Conservation (phyloP, 2,329 filamentous ascomycete genomes). For the Aspergillus brunneoviolaceus region DNA sequence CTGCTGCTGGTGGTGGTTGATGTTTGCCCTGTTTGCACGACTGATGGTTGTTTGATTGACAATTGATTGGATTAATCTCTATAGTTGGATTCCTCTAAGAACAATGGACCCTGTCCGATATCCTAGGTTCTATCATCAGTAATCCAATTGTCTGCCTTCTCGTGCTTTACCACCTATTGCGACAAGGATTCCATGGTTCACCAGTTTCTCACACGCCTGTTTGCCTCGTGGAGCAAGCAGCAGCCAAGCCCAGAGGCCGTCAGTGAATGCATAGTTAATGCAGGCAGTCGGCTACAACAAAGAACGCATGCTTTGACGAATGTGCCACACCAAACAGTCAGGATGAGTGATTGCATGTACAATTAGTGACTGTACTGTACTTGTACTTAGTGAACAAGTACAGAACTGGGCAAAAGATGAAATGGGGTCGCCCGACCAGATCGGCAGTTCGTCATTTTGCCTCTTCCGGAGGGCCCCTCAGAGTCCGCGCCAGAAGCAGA, state of each 20-base stretch:
- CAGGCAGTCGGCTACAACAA: not conserved
- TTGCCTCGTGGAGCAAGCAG: not conserved
- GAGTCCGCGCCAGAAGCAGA: not conserved
- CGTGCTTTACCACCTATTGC: not conserved
- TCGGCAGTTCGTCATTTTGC: conserved; percentile 7
- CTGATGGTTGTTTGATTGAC: not conserved
- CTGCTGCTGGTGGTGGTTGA: not conserved
- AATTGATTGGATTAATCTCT: not conserved
- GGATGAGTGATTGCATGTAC: not conserved
- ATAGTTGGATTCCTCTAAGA: too few species aligned
- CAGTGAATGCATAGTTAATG: not conserved
- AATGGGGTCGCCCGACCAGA: not conserved
- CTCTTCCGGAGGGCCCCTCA: conserved; percentile 6
- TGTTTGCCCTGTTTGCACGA: conserved; percentile 19
- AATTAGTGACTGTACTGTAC: not conserved
- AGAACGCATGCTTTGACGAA: not conserved
- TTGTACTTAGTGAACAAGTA: too few species aligned
- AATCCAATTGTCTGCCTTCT: not conserved
- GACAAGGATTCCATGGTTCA: not conserved
- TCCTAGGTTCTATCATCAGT: not conserved
- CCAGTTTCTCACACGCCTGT: not conserved
- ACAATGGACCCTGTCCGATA: not conserved
- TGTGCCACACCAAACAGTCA: not conserved
- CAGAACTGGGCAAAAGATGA: not conserved
- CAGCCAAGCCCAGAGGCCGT: too few species aligned